These are phyloP conservation scores for Leccinum pachyderme DNA, from an alignment of 1,284 basidiomycete genomes.

Conservation along the genomic window DNA sequence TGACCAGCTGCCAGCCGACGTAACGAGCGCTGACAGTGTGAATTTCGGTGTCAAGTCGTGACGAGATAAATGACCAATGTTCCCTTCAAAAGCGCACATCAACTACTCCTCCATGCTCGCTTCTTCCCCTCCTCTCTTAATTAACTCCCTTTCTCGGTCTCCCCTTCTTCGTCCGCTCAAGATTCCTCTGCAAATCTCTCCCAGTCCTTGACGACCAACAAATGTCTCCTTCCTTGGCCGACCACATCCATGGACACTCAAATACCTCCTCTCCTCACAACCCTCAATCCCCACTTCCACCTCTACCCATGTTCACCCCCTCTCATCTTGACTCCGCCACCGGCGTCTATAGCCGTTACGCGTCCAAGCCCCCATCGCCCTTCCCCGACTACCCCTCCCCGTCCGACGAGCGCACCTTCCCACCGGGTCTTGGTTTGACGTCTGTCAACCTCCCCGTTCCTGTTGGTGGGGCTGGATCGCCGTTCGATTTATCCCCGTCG, in stretches of 20 bases:
- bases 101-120: neutral
- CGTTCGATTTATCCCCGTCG: conserved; percentile 36
- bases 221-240: conserved; percentile 33
- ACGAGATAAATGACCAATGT: conserved; percentile 28
- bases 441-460: conserved; percentile 9
- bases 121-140: conserved; percentile 10
- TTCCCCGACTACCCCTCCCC: conserved; percentile 12
- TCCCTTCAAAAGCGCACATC: conserved; percentile 26
- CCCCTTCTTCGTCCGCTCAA: conserved; percentile 15
- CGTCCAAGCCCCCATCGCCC: conserved; percentile 6
- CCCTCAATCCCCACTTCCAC: neutral
- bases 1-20: conserved; percentile 11
- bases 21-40: conserved; percentile 29
- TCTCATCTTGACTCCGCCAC: conserved; percentile 16
- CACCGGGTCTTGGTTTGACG: conserved; percentile 1
- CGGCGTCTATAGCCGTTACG: conserved; percentile 13
- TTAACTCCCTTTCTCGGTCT: conserved; percentile 17
- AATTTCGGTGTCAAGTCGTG: conserved; percentile 24
- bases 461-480: conserved; percentile 9
- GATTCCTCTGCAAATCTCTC: conserved; percentile 33
- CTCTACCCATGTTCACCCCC: conserved; percentile 21
- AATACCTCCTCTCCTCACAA: conserved; percentile 22
- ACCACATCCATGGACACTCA: conserved; percentile 16
- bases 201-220: conserved; percentile 35
- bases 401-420: conserved; percentile 3